Conservation (phyloP, 192 early-diverging fungal species). For the Gryganskiella cystojenkinii region DNA sequence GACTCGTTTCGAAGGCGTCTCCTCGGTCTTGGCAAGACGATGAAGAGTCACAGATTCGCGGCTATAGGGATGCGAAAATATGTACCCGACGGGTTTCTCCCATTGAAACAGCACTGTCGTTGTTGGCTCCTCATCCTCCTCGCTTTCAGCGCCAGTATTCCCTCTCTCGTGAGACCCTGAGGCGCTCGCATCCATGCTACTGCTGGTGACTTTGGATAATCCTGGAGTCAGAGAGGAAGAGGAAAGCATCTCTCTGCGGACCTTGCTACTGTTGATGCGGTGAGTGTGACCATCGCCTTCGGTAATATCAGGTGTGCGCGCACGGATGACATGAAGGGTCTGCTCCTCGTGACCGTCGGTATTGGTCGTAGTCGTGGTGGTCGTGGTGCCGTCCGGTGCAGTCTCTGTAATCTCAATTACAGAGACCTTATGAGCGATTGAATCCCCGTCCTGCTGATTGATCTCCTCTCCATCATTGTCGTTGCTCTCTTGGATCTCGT, state of each 20-base stretch:
- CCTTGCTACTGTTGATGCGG: no score
- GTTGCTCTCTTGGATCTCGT: not conserved
- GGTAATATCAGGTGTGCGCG: constrained; percentile 31
- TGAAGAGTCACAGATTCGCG: constrained; percentile 31
- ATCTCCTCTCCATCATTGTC: constrained; percentile 7
- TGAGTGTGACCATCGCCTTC: constrained; percentile 16
- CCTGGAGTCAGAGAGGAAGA: not conserved
- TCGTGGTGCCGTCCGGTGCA: constrained; percentile 5
- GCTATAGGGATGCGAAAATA: constrained; percentile 40
- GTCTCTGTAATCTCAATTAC: constrained; percentile 46
- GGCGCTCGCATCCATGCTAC: not conserved
- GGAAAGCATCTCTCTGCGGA: not conserved
- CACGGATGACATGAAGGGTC: constrained; percentile 15
- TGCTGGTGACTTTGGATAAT: not conserved
- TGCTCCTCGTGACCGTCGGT: not conserved
- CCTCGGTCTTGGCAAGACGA: constrained; percentile 1
- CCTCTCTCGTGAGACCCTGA: not conserved
- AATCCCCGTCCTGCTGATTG: not conserved
- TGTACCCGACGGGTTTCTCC: constrained; percentile 46
- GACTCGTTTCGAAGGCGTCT: constrained; percentile 4
- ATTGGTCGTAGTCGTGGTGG: constrained; percentile 7
- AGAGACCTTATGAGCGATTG: constrained; percentile 5
- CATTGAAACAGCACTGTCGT: constrained; percentile 46
- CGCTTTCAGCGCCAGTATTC: not conserved
- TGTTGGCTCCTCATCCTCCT: constrained; percentile 11